Percentiles rank a stretch among this genome's conserved stretches.
Conservation (phyloP, 108 stramenopile species). For the Mayamaea pseudoterrestris region DNA sequence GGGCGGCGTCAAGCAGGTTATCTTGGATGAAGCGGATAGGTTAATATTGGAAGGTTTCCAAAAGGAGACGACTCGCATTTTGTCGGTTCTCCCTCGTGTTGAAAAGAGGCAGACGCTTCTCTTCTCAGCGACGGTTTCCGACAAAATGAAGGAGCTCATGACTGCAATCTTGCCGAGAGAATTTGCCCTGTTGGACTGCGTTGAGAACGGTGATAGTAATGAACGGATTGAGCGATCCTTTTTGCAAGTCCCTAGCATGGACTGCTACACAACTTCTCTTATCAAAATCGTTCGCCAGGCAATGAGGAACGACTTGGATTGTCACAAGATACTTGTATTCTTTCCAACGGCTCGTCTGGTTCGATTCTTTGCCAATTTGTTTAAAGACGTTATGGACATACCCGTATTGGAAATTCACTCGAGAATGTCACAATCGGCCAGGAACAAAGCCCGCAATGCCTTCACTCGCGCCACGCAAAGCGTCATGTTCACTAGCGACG, state of each 20-base stretch:
- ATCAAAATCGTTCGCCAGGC: conserved; percentile 20
- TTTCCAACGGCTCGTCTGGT: conserved; percentile 81
- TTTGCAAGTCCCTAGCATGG: conserved; percentile 26
- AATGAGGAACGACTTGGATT: conserved; percentile 32
- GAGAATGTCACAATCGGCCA: conserved; percentile 2
- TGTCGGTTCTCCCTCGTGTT: conserved; percentile 45
- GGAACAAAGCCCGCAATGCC: not conserved
- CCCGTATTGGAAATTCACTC: conserved; percentile 6
- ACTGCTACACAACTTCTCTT: conserved; percentile 27
- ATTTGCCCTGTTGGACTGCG: conserved; percentile 49
- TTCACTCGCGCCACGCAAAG: not conserved
- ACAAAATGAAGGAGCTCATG: conserved; percentile 43
- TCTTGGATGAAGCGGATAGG: conserved; percentile 93
- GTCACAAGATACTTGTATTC: conserved; percentile 78
- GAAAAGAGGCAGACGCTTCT: conserved; percentile 82
- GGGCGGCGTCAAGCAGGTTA: conserved; percentile 36
- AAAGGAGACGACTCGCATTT: conserved; percentile 67
- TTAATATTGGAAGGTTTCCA: conserved; percentile 81
- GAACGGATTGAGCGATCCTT: conserved; percentile 34
- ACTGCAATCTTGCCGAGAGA: conserved; percentile 24
- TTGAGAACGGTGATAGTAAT: conserved; percentile 8
- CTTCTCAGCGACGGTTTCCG: conserved; percentile 88
- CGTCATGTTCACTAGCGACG: conserved; percentile 89
- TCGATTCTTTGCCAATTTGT: conserved; percentile 29
- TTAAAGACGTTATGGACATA: conserved; percentile 1